Base-by-base conservation (phyloP, 768 basidiomycete species). In the Lentinula guzmanii region DNA sequence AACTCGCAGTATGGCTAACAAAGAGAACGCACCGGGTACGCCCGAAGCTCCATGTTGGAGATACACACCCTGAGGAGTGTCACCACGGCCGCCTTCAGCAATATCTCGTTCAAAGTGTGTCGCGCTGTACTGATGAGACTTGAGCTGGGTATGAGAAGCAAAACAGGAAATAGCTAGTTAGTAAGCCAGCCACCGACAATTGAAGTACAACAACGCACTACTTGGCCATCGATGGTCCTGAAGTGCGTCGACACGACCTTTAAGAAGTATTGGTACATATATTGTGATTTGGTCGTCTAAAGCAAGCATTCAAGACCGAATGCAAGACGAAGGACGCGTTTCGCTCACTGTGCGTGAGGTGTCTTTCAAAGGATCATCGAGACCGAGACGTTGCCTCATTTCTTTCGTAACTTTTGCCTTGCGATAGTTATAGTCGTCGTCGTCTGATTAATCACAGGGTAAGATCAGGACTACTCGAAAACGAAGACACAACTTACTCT, bases 241-340 rank as follows among this genome's bases (percentile, higher is more conserved):
- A 97, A 98, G 69, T 90, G 89, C 2, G 96, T 99, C 7, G 94
- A 93, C 42, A 99, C 97, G 51, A 99, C 96, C 75, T 99, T 99
- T 69, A 99, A 81, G 86, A 98, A 98, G 75, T 98, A 96, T 71
- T 98, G 94, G 83, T 94, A 97, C 93, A 97, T 95, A 72, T 93
- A 96, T 65, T 93, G 83, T 18, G 87, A 74, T 70, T 90, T 90
- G 65, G 73, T 77, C 1, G 93, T 94, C 89, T 91, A 62, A 1
- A 24, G 21, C 46, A n/a, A n/a, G 10, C 46, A 24, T 4, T 48
- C 18, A 48, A 4, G 4, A n/a, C 16, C 21, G 18, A 45, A 18
- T 18, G 46, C 6, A 21, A n/a, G 13, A 52, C 33, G 42, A 31
- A 41, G 43, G 33, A 4, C 52, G 37, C 43, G 51, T 7, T 46